Base-by-base conservation (phyloP, 192 early-diverging fungal genomes). In the Podila clonocystis region DNA sequence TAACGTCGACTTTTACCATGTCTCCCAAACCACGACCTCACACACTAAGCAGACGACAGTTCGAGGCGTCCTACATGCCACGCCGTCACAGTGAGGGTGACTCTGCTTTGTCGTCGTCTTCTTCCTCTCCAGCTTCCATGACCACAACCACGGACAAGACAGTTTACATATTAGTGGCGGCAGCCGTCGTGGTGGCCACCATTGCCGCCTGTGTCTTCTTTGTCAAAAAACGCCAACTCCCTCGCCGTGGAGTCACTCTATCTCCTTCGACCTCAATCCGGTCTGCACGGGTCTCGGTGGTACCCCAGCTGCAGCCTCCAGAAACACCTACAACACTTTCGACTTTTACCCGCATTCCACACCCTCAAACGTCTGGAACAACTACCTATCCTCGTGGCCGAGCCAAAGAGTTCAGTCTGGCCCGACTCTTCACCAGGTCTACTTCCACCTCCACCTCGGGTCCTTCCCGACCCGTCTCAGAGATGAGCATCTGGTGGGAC, bases 281-380 rank as follows among this genome's bases (percentile, higher is more conserved):
- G 41, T 45, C 41, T 15, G 41, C 41, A 45, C 41, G 41, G 41
- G 41, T 45, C 13, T 45, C 28, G 15, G 15, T 6, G 30, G 24
- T 30, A 28, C 62, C 13, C 12, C 62, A 38, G 12, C n/a, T 63
- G 38, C 22, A 22, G 19, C 41, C 62, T 22, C 22, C 34, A 22
- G 34, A 63, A 22, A 45, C 22, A 33, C n/a, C 62, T n/a, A 24
- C 62, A 38, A 63, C 62, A 22, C 65, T 74, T 49, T 74, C 73
- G 19, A 60, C 73, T 22, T 74, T 74, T 57, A 74, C 73, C 13
- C 73, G 73, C 26, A 67, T 74, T 30, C 67, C 73, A 15, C 15
- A 45, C 0, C 41, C 41, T 15, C 41, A 45, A 12, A 12, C 41
- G 15, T 15, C 41, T 45, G 41, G 41, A 45, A 17, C 41, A 12